Conservation (phyloP, 768 basidiomycete genomes). For the Psilocybe cyanescens region DNA sequence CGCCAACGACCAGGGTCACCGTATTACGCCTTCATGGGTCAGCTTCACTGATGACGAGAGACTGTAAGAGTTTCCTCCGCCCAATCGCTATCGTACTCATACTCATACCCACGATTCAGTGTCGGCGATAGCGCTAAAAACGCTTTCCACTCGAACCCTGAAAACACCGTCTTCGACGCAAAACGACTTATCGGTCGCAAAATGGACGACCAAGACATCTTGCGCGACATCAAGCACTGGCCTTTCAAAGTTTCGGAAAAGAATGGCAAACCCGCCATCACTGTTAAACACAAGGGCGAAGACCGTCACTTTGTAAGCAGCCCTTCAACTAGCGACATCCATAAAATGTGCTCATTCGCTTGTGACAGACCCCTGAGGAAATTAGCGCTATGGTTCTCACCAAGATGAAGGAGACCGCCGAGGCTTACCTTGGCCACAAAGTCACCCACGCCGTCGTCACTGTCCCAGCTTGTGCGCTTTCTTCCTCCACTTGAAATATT, state of each 20-base stretch:
- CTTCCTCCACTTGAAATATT: background rate
- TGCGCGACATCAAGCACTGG: slow-evolving; percentile 90
- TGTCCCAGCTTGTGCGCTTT: slow-evolving; percentile 86
- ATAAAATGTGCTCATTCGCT: background rate
- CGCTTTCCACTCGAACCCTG: slow-evolving; percentile 87
- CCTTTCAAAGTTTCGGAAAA: slow-evolving; percentile 84
- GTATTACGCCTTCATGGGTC: slow-evolving; percentile 91
- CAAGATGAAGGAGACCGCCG: slow-evolving; percentile 99
- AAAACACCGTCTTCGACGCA: slow-evolving; percentile 96
- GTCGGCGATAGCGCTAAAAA: slow-evolving; percentile 98
- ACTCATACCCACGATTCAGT: slow-evolving; percentile 33
- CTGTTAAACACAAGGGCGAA: slow-evolving; percentile 80
- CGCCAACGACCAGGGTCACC: slow-evolving; percentile 88
- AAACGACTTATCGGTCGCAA: slow-evolving; percentile 94
- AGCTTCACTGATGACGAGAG: slow-evolving; percentile 81
- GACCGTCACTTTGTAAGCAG: slow-evolving; percentile 78
- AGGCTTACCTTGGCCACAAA: slow-evolving; percentile 94
- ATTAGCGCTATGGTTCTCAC: slow-evolving; percentile 92
- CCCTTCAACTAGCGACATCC: background rate
- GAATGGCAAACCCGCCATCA: slow-evolving; percentile 78
- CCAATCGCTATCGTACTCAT: background rate
- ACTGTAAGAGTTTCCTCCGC: slow-evolving; percentile 44
- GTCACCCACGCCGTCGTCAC: slow-evolving; percentile 98
- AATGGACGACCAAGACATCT: slow-evolving; percentile 77
- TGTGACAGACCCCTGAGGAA: slow-evolving; percentile 82